phyloP scores from a whole-genome alignment of 78 protist species.

The Pelomyxa schiedti region DNA sequence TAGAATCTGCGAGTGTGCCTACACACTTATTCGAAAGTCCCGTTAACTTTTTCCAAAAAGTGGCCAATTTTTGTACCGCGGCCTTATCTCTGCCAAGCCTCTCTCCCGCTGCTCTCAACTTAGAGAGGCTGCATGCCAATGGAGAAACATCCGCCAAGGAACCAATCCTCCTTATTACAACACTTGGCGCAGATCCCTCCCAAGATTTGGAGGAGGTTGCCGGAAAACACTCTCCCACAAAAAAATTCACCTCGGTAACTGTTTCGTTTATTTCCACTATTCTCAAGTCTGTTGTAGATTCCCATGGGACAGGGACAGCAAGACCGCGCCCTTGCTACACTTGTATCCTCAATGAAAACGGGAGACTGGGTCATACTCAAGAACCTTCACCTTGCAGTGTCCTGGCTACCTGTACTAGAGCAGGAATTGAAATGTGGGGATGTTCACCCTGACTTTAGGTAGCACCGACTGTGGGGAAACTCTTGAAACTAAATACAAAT shows the following conservation, averaged over 20 bases:
- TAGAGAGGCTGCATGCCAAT: conserved; percentile 20
- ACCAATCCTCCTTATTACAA: conserved; percentile 55
- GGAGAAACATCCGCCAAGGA: conserved; percentile 9
- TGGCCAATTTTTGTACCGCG: not conserved
- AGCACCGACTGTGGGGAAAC: no score
- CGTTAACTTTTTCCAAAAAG: no score
- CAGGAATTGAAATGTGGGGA: conserved; percentile 47
- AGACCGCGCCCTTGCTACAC: conserved; percentile 50
- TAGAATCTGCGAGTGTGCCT: conserved; percentile 30
- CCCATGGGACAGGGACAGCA: conserved; percentile 80
- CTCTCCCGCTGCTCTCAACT: conserved; percentile 74
- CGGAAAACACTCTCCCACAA: conserved; percentile 7
- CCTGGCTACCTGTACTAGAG: conserved; percentile 66
- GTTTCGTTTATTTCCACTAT: no score
- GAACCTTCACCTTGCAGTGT: conserved; percentile 84
- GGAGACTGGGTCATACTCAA: conserved; percentile 86
- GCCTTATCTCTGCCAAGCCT: conserved; percentile 40
- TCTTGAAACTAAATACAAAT: no score
- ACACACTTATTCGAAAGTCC: no score
- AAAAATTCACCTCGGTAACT: no score
- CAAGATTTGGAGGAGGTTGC: conserved; percentile 7
- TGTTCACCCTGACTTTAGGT: conserved; percentile 45
- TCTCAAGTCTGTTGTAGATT: no score
- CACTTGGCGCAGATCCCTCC: conserved; percentile 76
- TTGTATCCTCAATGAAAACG: conserved; percentile 23